Percentiles rank a stretch among this genome's conserved stretches.
These are phyloP conservation scores for Trichoderma oligosporum DNA, from an alignment of 2,329 filamentous ascomycete genomes.

Conservation along the genomic window DNA sequence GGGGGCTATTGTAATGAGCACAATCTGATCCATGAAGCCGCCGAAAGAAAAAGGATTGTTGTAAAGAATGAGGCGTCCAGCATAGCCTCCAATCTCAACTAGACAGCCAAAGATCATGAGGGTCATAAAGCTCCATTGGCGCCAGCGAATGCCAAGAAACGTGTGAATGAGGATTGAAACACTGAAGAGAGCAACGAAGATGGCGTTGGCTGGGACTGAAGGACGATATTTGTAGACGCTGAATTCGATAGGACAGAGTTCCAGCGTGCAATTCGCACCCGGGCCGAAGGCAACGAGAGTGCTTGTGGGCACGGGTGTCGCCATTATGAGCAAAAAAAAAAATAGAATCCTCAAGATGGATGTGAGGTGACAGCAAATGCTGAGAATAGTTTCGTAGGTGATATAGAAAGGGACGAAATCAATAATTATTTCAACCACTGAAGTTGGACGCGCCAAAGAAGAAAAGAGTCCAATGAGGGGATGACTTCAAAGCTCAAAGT, in stretches of 20 bases:
- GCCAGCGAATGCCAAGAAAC: constrained; percentile 38
- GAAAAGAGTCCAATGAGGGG: not conserved
- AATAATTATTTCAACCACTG: not conserved
- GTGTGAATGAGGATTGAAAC: constrained; percentile 42
- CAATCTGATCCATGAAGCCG: constrained; percentile 62
- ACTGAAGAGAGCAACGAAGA: constrained; percentile 40
- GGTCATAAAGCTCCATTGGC: constrained; percentile 41
- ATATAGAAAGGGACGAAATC: not conserved
- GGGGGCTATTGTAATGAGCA: constrained; percentile 48
- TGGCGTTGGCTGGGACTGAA: constrained; percentile 42
- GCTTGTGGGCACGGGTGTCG: not conserved
- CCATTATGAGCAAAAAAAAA: not conserved
- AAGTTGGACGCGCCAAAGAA: not conserved
- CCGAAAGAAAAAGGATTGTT: constrained; percentile 53
- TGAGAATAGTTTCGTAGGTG: not conserved
- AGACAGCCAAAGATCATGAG: constrained; percentile 53
- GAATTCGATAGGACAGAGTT: constrained; percentile 40
- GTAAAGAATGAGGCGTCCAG: constrained; percentile 53
- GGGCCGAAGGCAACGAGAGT: constrained; percentile 38
- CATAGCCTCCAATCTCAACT: constrained; percentile 58
- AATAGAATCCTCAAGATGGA: not conserved
- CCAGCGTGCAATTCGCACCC: constrained; percentile 44
- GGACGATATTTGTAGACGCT: constrained; percentile 43
- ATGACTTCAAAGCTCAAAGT: no score
- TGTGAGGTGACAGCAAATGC: not conserved